Base-by-base conservation (phyloP, 1,139 yeast genomes). In the Yamadazyma triangularis region DNA sequence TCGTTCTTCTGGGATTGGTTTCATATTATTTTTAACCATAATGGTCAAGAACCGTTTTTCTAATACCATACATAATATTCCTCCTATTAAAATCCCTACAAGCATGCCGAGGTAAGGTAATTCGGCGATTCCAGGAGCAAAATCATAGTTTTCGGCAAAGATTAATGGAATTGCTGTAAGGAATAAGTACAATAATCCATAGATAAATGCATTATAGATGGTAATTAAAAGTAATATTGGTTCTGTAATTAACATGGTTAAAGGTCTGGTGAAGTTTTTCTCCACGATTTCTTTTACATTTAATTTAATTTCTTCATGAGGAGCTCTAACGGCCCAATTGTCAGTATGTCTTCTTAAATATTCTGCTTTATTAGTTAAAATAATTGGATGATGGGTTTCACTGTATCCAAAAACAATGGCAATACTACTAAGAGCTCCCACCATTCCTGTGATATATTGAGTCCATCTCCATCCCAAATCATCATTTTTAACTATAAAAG, bases 281-380 rank as follows among this genome's bases (percentile, higher is more conserved):
- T 80, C 77, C 16, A 69, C 73, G 40, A 87, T 77, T 46, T 81
- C 89, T 47, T 67, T 69, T 26, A 85, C 34, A 22, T 78, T 66
- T 29, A 85, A 61, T 32, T 70, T 69, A 34, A 79, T 71, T 45
- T 79, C 83, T 51, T 86, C 95, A 49, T 82, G 91, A 4, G 93
- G 80, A 15, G 95, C 94, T 48, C 76, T 78, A 32, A 86, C 81
- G 24, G 87, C 87, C 95, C 95, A 84, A 52, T 73, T 77, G 1
- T 69, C 68, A 4, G 72, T 65, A 48, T 71, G 50, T 49, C 76
- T 64, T 51, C 86, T 75, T 46, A 82, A 68, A 26, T 51, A 54
- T 42, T 68, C 72, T 3, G 91, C 91, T 55, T 79, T 80, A 11
- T 58, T 42, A 15, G 70, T 76, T 38, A 83, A 56, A 32, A 83